Evolutionary conservation across 306 rosid genomes (phyloP).

Genomic region (Trifolium repens): DNA sequence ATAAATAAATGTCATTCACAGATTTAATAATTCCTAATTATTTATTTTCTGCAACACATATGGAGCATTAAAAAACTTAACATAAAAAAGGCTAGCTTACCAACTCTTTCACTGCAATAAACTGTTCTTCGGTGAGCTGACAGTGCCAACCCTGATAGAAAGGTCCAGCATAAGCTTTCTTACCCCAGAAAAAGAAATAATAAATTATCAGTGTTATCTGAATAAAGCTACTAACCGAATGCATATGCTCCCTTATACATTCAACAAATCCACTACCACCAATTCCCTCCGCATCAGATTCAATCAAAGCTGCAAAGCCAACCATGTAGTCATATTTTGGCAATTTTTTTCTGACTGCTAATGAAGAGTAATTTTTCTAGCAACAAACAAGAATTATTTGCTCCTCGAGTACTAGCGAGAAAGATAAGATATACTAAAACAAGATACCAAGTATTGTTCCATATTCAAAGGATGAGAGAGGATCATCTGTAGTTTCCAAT

Average conservation of each 20-base stretch:
- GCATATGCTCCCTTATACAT: conserved; percentile 96
- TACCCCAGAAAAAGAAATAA: conserved; percentile 19
- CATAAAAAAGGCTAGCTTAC: conserved; percentile 47
- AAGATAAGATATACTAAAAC: conserved; percentile 34
- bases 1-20: conserved; percentile 25
- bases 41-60: conserved; percentile 18
- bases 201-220: conserved; percentile 26
- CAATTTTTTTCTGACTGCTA: conserved; percentile 26
- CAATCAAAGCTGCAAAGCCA: conserved; percentile 87
- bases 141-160: conserved; percentile 87
- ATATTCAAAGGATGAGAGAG: conserved; percentile 97
- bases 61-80: conserved; percentile 31
- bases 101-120: conserved; percentile 98
- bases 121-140: conserved; percentile 95
- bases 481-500: conserved; percentile 95
- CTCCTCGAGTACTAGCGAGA: conserved; percentile 32
- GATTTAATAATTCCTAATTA: conserved; percentile 23
- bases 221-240: conserved; percentile 72
- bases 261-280: conserved; percentile 98
- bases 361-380: conserved; percentile 40
- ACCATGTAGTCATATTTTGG: conserved; percentile 43
- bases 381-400: conserved; percentile 31
- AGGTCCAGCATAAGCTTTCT: conserved; percentile 42
- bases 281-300: conserved; percentile 99
- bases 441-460: conserved; percentile 94